phyloP scores from a whole-genome alignment of 2,329 filamentous ascomycete species.

The Hymenoscyphus salicellus region DNA sequence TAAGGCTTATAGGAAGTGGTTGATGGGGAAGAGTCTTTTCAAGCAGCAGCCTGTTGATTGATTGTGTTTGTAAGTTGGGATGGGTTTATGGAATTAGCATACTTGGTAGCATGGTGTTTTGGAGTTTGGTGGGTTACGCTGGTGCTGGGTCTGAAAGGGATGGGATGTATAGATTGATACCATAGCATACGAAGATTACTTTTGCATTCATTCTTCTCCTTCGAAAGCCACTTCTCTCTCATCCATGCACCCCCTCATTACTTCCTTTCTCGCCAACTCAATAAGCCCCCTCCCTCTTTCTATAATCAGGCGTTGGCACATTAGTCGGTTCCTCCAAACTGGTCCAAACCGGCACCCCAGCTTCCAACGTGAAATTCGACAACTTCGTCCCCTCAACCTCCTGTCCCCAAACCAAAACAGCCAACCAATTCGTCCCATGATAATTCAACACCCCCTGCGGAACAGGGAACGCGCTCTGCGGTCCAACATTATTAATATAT shows the following conservation, averaged over 20 bases:
- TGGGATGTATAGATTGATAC: neutral
- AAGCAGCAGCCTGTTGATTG: constrained; percentile 72
- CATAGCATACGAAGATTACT: neutral
- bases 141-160: neutral
- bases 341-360: constrained; percentile 28
- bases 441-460: constrained; percentile 72
- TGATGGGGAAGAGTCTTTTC: constrained; percentile 91
- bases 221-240: too few species aligned
- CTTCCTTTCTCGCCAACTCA: constrained; percentile 9
- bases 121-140: neutral
- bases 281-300: constrained; percentile 31
- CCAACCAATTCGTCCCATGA: constrained; percentile 66
- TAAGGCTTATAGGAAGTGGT: constrained; percentile 93
- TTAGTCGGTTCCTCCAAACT: constrained; percentile 25
- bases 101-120: neutral
- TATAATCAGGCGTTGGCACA: constrained; percentile 29
- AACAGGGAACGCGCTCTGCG: constrained; percentile 68
- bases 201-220: too few species aligned
- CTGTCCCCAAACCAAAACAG: constrained; percentile 64
- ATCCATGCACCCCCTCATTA: neutral
- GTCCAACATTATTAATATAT: constrained; percentile 69
- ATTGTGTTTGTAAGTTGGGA: neutral
- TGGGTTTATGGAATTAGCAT: neutral
- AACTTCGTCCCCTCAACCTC: constrained; percentile 30
- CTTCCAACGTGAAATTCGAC: constrained; percentile 28